Evolutionary conservation across 805 yeast species (phyloP).

Genomic region (Nakazawaea sp.): DNA sequence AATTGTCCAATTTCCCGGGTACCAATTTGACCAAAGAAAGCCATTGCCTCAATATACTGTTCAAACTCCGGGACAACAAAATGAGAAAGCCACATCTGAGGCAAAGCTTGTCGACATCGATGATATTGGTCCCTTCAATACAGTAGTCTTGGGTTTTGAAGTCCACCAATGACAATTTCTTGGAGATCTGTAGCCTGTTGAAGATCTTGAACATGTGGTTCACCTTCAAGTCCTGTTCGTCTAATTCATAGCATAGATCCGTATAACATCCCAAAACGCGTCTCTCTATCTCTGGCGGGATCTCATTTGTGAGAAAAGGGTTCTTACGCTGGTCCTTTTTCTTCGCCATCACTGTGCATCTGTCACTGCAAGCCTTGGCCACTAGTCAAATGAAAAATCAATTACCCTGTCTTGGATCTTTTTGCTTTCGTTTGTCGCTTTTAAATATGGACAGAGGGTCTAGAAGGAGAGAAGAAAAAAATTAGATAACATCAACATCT

Average conservation of each 20-base stretch:
- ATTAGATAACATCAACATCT: too few species aligned
- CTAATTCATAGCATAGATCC: conserved; percentile 3
- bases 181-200: not conserved
- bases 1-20: not conserved
- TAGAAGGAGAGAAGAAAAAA: too few species aligned
- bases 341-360: too few species aligned
- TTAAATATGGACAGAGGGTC: too few species aligned
- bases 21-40: conserved; percentile 1
- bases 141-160: not conserved
- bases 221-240: conserved; percentile 4
- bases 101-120: conserved; percentile 8
- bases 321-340: too few species aligned
- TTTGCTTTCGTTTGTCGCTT: not conserved
- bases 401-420: not conserved
- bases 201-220: conserved; percentile 4
- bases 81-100: not conserved
- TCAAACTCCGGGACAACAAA: not conserved
- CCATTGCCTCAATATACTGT: conserved; percentile 1
- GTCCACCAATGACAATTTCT: not conserved
- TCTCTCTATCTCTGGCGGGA: conserved; percentile 5
- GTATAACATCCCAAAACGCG: conserved; percentile 2
- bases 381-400: too few species aligned
- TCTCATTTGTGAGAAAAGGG: not conserved
- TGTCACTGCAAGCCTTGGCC: too few species aligned
- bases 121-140: conserved; percentile 4